Base-by-base conservation (phyloP, 2,329 filamentous ascomycete genomes). In the Ophiostoma sp. region DNA sequence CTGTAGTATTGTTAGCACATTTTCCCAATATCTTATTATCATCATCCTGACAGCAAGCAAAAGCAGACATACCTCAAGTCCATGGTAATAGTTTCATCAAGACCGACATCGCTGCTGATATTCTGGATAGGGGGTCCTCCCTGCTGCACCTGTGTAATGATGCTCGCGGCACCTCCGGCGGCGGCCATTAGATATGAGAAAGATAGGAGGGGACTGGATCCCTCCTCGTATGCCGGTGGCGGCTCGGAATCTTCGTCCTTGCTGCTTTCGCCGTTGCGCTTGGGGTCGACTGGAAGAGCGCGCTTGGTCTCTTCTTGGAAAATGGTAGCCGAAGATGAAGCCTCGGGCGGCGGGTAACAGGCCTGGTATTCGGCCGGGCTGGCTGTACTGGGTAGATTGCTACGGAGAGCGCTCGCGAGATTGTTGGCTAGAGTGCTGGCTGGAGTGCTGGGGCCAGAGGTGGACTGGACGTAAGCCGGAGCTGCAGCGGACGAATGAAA, bases 141-240 rank as follows among this genome's bases (percentile, higher is more conserved):
- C 81, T 99, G 95, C 79, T 96, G 94, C 76, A 99, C 95, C 83
- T 99, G 95, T 81, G 95, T 99, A 83, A 99, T 96, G 79, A 99
- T 97, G 87, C 95, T 98, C 83, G 94, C 90, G 76, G 94, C 92
- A 83, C 94, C 94, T 85, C 94, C 94, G 82, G 94, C 94, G 79
- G 93, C 92, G 82, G 95, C 94, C 95, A 99, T 99, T 79, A 97
- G 88, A 87, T 96, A 99, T 76, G 91, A 90, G 78, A 99, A 99
- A 71, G 93, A 92, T 72, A 91, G 87, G 79, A 99, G 88, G 73
- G 95, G 95, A 83, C 93, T 97, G 72, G 89, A 90, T 76, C 94
- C 94, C 87, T 98, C 94, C 75, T 92, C 93, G 80, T 99, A 99
- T 71, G 95, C 94, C 71, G 95, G 95, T 72, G 95, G 95, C 71